phyloP scores from a whole-genome alignment of 495 filamentous ascomycete species.

The Clavariopsis aquatica region DNA sequence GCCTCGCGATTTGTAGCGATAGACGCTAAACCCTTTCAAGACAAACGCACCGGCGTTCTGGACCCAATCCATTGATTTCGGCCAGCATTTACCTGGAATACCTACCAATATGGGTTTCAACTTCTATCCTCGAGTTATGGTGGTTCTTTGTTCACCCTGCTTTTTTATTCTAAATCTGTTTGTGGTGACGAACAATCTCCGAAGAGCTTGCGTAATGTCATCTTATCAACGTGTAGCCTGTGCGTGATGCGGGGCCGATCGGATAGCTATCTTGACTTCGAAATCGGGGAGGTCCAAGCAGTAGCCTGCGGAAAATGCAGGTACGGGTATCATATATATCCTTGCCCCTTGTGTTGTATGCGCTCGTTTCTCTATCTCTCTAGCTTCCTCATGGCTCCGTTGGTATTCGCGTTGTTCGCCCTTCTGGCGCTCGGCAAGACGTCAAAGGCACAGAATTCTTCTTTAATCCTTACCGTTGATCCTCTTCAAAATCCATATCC shows the following conservation, averaged over 20 bases:
- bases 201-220: background rate
- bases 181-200: background rate
- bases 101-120: no score
- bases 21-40: no score
- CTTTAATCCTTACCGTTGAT: constrained; percentile 6
- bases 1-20: no score
- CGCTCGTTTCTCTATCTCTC: background rate
- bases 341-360: background rate
- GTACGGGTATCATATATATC: background rate
- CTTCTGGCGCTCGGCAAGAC: constrained; percentile 9
- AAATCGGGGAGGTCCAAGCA: constrained; percentile 4
- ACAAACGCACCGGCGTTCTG: no score
- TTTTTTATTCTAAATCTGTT: background rate
- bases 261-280: constrained; percentile 5
- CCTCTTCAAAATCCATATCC: constrained; percentile 42
- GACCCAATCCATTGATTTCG: no score
- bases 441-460: constrained; percentile 11
- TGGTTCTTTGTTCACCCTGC: background rate
- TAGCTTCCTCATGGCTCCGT: background rate
- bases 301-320: constrained; percentile 8
- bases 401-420: background rate
- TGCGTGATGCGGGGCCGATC: constrained; percentile 16
- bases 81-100: no score
- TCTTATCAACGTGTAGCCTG: constrained; percentile 7
- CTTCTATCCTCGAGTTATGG: background rate